Evolutionary conservation across 352 stramenopile species (phyloP).

Genomic region (Phytophthora brassicae): DNA sequence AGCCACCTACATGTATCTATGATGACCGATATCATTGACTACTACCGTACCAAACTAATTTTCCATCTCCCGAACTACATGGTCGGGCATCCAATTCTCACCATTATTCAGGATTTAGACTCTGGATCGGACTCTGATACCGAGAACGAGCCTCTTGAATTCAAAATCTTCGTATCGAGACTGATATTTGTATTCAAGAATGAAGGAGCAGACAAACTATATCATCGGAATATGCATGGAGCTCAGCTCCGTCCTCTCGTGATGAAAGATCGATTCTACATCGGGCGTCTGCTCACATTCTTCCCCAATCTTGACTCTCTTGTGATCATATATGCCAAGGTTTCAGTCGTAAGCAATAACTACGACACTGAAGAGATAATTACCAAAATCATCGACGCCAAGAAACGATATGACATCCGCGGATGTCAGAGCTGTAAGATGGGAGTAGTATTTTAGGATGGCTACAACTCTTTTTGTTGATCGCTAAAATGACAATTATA

Average conservation of each 20-base stretch:
- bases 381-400: too few relatives aligned
- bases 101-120: neutral
- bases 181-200: neutral
- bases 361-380: too few relatives aligned
- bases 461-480: too few relatives aligned
- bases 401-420: too few relatives aligned
- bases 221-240: neutral
- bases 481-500: too few relatives aligned
- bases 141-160: neutral
- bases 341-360: too few relatives aligned
- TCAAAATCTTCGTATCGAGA: neutral
- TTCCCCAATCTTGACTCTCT: too few relatives aligned
- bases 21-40: neutral
- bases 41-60: neutral
- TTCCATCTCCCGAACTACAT: neutral
- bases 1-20: neutral
- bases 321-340: too few relatives aligned
- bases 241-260: neutral
- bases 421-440: too few relatives aligned
- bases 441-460: too few relatives aligned
- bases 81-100: neutral
- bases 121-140: neutral
- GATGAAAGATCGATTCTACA: neutral
- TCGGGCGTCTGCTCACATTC: too few relatives aligned
- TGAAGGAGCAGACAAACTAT: neutral